Conservation (phyloP, 345 rosid genomes). For the Garcia nutans region DNA sequence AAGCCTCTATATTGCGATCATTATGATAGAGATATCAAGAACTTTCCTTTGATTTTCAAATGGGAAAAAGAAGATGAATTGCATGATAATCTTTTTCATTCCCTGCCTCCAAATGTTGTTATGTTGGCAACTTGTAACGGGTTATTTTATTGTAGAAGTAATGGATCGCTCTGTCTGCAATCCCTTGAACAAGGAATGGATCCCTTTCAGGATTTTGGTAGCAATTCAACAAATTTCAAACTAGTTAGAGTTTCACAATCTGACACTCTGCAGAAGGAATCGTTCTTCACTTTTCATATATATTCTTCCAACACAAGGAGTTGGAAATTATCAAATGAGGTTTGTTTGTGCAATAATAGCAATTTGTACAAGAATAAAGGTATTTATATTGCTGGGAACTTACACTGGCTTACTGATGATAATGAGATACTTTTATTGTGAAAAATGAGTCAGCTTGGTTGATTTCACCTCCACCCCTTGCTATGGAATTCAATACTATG, state of each 20-base stretch:
- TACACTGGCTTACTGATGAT: constrained; percentile 43
- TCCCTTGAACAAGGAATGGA: constrained; percentile 40
- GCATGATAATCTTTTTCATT: constrained; percentile 24
- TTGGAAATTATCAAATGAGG: constrained; percentile 41
- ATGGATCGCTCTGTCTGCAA: constrained; percentile 40
- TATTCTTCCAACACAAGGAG: constrained; percentile 25
- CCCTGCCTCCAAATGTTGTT: constrained; percentile 40
- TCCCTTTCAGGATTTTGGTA: constrained; percentile 22
- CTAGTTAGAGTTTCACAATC: constrained; percentile 24
- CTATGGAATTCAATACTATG: constrained; percentile 9
- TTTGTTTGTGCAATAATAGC: constrained; percentile 24
- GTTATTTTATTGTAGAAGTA: constrained; percentile 36
- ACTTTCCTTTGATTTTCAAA: constrained; percentile 36
- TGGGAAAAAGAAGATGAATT: constrained; percentile 9
- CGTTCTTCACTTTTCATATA: constrained; percentile 30
- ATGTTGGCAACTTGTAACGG: constrained; percentile 42
- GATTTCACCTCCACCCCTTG: constrained; percentile 37
- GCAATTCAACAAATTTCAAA: constrained; percentile 29
- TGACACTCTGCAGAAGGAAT: constrained; percentile 10
- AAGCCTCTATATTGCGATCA: constrained; percentile 16
- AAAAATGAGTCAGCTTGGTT: constrained; percentile 37
- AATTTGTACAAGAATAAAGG: constrained; percentile 36
- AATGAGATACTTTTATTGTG: constrained; percentile 35
- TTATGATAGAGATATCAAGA: constrained; percentile 22
- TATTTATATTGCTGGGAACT: constrained; percentile 26